A percentile compares a stretch with the other conserved stretches of the same genome.
Evolutionary conservation across 441 rosid genomes (phyloP).

Genomic region (Gossypium davidsonii): DNA sequence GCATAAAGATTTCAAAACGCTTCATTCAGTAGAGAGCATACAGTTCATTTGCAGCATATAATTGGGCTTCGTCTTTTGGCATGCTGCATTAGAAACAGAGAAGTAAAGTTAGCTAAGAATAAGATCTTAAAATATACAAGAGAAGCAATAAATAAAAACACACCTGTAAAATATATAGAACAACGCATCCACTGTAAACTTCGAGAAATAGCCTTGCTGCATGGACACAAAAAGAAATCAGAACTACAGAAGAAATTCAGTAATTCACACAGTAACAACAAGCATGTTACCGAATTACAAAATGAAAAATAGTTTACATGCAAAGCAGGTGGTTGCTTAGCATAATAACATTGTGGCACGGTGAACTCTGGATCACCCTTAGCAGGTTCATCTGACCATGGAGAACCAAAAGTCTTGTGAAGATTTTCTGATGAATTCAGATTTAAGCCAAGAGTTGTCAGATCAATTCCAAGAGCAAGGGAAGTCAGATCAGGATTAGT

Average conservation of each 20-base stretch:
- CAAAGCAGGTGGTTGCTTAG: slow-evolving; percentile 62
- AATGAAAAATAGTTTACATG: slow-evolving; percentile 46
- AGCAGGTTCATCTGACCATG: slow-evolving; percentile 92
- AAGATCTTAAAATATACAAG: neutral
- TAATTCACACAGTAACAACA: neutral
- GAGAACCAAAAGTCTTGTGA: slow-evolving; percentile 85
- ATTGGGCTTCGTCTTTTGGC: slow-evolving; percentile 96
- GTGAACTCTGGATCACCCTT: slow-evolving; percentile 88
- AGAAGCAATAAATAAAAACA: slow-evolving; percentile 7
- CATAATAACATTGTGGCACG: slow-evolving; percentile 81
- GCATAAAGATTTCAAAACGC: slow-evolving; percentile 25
- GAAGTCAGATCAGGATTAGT: slow-evolving; percentile 81
- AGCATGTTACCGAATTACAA: neutral
- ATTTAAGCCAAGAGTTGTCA: slow-evolving; percentile 82
- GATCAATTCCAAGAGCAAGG: slow-evolving; percentile 89
- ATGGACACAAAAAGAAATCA: slow-evolving; percentile 19
- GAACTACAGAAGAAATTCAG: neutral
- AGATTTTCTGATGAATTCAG: slow-evolving; percentile 84
- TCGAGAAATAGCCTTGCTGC: slow-evolving; percentile 82
- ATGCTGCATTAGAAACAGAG: slow-evolving; percentile 48
- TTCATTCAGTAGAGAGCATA: slow-evolving; percentile 33
- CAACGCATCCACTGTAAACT: slow-evolving; percentile 64
- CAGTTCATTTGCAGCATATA: slow-evolving; percentile 93
- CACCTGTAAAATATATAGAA: slow-evolving; percentile 91
- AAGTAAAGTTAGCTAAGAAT: neutral